Percentiles rank a stretch among this genome's conserved stretches.
Evolutionary conservation across 176 grass and related monocot genomes (phyloP).

Genomic region (Musa troglodytarum): DNA sequence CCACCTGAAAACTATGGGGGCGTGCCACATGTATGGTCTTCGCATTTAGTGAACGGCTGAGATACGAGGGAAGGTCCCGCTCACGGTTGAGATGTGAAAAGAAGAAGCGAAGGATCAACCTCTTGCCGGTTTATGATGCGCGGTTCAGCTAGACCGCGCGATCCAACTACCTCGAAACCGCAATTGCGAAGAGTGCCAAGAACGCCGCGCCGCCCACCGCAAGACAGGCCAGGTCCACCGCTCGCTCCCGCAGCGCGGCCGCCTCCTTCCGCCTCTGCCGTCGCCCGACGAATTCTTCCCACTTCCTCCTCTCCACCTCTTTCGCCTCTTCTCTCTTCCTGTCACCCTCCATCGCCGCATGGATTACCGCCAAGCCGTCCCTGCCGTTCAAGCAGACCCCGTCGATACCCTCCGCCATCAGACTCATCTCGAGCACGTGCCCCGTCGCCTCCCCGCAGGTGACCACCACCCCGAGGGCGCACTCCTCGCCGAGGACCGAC

Average conservation of each 20-base stretch:
- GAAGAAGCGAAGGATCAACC: no score
- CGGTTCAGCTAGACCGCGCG: not conserved
- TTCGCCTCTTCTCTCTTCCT: slow-evolving; percentile 17
- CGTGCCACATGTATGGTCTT: no score
- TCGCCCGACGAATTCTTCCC: slow-evolving; percentile 30
- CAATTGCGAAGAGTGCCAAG: slow-evolving; percentile 28
- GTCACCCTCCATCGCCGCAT: slow-evolving; percentile 25
- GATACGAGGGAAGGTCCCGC: no score
- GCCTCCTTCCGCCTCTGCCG: slow-evolving; percentile 39
- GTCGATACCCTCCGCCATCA: slow-evolving; percentile 46
- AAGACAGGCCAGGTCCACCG: slow-evolving; percentile 48
- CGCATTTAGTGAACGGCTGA: no score
- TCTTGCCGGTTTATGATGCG: no score
- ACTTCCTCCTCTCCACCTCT: slow-evolving; percentile 21
- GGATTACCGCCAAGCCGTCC: slow-evolving; percentile 30
- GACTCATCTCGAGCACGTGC: slow-evolving; percentile 46
- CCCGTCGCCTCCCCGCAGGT: slow-evolving; percentile 40
- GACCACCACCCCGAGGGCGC: slow-evolving; percentile 31
- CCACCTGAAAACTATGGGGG: no score
- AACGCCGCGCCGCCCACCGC: slow-evolving; percentile 46
- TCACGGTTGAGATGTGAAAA: no score
- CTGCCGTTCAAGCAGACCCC: slow-evolving; percentile 39
- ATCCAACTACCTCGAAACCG: slow-evolving; percentile 30
- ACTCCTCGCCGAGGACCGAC: slow-evolving; percentile 20
- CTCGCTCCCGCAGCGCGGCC: slow-evolving; percentile 35